A percentile compares a stretch with the other conserved stretches of the same genome.
phyloP scores from a whole-genome alignment of 1,284 basidiomycete genomes.

The Boletus semigastroideus region DNA sequence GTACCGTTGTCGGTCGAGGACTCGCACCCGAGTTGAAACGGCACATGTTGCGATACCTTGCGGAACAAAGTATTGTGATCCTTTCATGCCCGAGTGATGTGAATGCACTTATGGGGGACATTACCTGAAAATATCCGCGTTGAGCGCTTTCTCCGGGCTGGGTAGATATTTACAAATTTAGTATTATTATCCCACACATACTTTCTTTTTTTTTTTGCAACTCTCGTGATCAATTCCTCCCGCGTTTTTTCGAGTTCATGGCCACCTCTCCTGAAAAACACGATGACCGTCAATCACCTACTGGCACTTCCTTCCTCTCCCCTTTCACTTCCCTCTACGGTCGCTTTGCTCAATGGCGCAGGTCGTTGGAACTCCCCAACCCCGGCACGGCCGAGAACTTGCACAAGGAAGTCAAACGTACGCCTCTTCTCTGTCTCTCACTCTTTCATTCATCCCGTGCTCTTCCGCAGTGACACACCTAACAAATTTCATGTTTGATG shows the following conservation, averaged over 20 bases:
- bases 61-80: constrained; percentile 2
- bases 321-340: constrained; percentile 67
- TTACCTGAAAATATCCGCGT: background rate
- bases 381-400: constrained; percentile 91
- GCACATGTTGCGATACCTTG: constrained; percentile 75
- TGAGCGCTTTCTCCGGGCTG: too few species aligned
- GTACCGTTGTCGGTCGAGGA: constrained; percentile 4
- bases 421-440: constrained; percentile 23
- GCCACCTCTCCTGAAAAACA: constrained; percentile 40
- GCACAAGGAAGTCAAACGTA: constrained; percentile 88
- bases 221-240: constrained; percentile 17
- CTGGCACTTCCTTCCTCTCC: constrained; percentile 33
- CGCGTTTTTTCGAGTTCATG: constrained; percentile 34
- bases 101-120: constrained; percentile 35
- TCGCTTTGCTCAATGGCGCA: constrained; percentile 79
- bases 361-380: constrained; percentile 77
- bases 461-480: constrained; percentile 74
- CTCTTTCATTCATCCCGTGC: constrained; percentile 12
- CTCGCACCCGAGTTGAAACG: constrained; percentile 83
- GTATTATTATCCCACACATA: constrained; percentile 31
- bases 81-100: background rate
- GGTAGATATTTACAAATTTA: too few species aligned
- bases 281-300: constrained; percentile 25
- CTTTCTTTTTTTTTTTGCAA: constrained; percentile 32
- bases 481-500: constrained; percentile 96